These are phyloP conservation scores for Collybia mongolica DNA, from an alignment of 768 basidiomycete species.

Conservation along the genomic window DNA sequence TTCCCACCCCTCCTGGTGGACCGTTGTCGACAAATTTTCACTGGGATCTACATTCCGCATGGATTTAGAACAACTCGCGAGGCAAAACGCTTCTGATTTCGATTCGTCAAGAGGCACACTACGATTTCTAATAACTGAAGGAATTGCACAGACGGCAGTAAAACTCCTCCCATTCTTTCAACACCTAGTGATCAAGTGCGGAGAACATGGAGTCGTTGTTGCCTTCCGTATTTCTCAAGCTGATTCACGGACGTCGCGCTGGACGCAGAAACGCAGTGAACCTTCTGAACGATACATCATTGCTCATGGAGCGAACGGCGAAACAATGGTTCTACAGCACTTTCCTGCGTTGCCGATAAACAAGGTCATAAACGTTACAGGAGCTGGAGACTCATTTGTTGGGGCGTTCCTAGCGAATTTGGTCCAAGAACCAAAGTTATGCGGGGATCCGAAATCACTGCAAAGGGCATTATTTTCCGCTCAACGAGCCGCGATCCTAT, in stretches of 20 bases:
- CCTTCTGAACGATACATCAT: constrained; percentile 47
- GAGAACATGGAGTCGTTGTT: constrained; percentile 62
- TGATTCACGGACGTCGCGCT: constrained; percentile 40
- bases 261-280: constrained; percentile 51
- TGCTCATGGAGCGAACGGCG: constrained; percentile 42
- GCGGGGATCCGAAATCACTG: constrained; percentile 45
- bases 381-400: constrained; percentile 90
- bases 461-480: constrained; percentile 47
- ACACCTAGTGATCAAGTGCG: constrained; percentile 84
- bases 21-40: constrained; percentile 56
- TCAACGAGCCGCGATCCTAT: constrained; percentile 64
- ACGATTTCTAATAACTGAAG: constrained; percentile 64
- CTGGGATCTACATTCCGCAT: constrained; percentile 67
- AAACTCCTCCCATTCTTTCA: constrained; percentile 84
- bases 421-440: constrained; percentile 38
- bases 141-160: constrained; percentile 78
- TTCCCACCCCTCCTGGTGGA: constrained; percentile 64
- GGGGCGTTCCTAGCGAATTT: constrained; percentile 77
- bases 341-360: constrained; percentile 57
- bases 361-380: constrained; percentile 72
- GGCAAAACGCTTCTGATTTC: constrained; percentile 38
- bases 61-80: constrained; percentile 62
- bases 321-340: constrained; percentile 66
- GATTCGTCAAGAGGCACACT: constrained; percentile 42
- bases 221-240: constrained; percentile 49